Conservation (phyloP, 2,329 filamentous ascomycete species). For the Fusarium siculi region DNA sequence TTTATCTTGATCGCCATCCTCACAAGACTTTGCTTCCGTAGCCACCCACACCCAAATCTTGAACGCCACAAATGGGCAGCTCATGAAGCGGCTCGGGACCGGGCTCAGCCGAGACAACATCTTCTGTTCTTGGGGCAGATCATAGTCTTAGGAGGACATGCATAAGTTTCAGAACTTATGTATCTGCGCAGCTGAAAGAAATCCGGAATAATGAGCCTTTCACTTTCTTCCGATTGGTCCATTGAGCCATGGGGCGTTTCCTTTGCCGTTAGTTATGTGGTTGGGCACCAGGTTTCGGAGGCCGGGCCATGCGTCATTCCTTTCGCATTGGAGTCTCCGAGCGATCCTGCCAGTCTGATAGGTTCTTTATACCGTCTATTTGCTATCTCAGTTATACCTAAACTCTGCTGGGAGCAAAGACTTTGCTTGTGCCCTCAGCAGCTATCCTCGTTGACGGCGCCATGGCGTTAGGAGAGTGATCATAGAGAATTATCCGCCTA, state of each 20-base stretch:
- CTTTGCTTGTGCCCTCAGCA: accelerated
- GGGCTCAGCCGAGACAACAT: background rate
- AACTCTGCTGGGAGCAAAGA: accelerated
- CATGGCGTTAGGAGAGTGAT: accelerated
- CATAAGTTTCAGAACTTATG: background rate
- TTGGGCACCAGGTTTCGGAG: background rate
- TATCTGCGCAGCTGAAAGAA: background rate
- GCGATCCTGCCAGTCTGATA: accelerated
- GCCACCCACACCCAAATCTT: background rate
- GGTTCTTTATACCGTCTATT: accelerated
- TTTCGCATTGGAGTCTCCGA: accelerated
- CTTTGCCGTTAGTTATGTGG: background rate
- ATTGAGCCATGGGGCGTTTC: background rate
- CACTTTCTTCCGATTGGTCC: background rate
- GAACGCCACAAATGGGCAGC: background rate
- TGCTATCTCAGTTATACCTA: accelerated
- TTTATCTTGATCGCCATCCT: no score
- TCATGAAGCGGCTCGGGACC: background rate
- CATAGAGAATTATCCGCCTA: background rate
- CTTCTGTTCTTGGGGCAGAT: background rate
- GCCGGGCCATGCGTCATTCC: background rate
- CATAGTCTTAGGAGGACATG: background rate
- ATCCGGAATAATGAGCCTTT: no score
- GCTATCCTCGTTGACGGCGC: background rate
- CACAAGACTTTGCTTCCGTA: accelerated